Evolutionary conservation across 371 early-diverging fungal species (phyloP), one percentile per base, ranked within the genome.

Genomic region (Mucor ambiguus): DNA sequence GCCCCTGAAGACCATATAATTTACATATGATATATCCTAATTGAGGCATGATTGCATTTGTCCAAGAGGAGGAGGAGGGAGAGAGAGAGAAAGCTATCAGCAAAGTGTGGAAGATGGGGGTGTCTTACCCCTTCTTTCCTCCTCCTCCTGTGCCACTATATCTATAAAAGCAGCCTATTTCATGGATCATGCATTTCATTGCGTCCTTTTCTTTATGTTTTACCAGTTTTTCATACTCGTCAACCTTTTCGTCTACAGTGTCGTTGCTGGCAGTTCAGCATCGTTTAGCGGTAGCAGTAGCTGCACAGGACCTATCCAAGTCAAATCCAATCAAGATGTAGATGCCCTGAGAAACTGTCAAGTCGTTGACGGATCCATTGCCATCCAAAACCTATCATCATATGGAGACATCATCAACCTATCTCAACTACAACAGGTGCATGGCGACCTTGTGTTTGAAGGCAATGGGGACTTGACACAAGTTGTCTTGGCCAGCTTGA

Each of bases 291-390:
- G 30, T 16, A 49, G 49, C 26, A 54, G 32, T 4, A 37, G 60
- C 18, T 79, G 80, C 32, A 58, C 69, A 20, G 70, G 63, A 22
- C 67, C 66, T 24, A 52, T 70, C 12, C 16, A 62, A 7, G 67
- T 74, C 12, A 35, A 64, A 24, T 68, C 76, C 1, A 76, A 80
- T 60, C 68, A 62, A 11, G 82, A 86, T 3, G 67, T 86, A 6
- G 69, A 79, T n/a, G 18, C 68, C 3, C 38, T 86, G 6, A 64
- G 73, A 2, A 48, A 56, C 24, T 86, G 86, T 66, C 70, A 75
- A 9, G 56, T 59, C 7, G 79, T 78, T 35, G 75, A 77, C 11
- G 86, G 85, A 0, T 68, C 72, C 22, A 69, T 83, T 22, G 72
- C 69, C 16, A 72, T 86, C n/a, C 63, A 73, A n/a, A 63, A 67